Base-by-base conservation (phyloP, 1,139 yeast genomes). In the Arxiozyma slooffiae region DNA sequence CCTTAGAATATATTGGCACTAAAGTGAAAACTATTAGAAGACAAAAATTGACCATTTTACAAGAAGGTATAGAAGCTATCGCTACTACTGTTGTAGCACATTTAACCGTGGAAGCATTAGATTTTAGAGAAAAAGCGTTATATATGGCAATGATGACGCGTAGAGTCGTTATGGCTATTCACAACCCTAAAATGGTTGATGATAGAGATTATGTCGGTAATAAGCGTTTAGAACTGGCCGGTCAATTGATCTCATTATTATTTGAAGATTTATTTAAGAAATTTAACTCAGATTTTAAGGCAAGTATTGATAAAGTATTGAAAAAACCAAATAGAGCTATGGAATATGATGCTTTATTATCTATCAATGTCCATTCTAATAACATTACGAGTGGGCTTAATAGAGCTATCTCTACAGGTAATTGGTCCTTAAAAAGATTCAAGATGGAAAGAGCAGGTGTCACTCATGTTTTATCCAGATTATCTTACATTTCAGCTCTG, bases 381-480 rank as follows among this genome's bases (percentile, higher is more conserved):
- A 89, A 88, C 64, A 90, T 92, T 57, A 89, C 98, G 17, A 85
- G 85, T 67, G 99, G 99, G 38, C 74, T 92, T 69, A 90, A 90
- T 67, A 78, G 98, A 60, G 97, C 99, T 41, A 92, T 92, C 50
- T 90, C 97, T 7, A 92, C 99, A 0, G 99, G 99, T 60, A 92
- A 92, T 67, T 92, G 99, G 99, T 88, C 97, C 1, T 77, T 92
- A 66, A 92, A 92, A 71, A 88, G 99, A 73, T 92, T 92, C 76
- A 92, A 90, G 82, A 92, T 92, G 99, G 98, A 94, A 72, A 81
- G 98, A 57, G 98, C 99, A 0, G 99, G 99, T 71, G 98, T 92
- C 48, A 94, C 99, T 4, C 98, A 92, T 67, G 97, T 92, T 45
- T 74, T 92, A 51, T 84, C 95, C 52, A 77, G 99, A 64, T 74